A percentile compares a stretch with the other conserved stretches of the same genome.
phyloP scores from a whole-genome alignment of 2,329 filamentous ascomycete species.

The Emericellopsis cladophorae region DNA sequence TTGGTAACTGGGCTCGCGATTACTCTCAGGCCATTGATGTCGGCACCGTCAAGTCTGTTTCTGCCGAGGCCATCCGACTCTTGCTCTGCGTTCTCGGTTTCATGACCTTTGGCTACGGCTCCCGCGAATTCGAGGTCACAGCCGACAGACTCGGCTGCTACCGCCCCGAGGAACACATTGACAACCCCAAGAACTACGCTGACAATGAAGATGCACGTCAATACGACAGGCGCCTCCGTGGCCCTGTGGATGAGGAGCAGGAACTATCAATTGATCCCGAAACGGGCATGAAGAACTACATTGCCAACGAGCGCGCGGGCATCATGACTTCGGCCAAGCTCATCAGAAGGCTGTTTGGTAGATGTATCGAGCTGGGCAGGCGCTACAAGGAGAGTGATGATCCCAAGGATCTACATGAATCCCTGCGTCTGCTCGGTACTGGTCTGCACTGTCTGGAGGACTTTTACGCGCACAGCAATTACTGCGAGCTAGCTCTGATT shows the following conservation, averaged over 20 bases:
- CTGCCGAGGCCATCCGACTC: slow-evolving; percentile 80
- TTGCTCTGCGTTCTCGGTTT: slow-evolving; percentile 83
- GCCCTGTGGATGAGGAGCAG: slow-evolving; percentile 62
- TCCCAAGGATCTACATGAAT: slow-evolving; percentile 70
- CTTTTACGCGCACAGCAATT: slow-evolving; percentile 90
- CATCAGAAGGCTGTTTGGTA: slow-evolving; percentile 59
- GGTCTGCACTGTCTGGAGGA: slow-evolving; percentile 87
- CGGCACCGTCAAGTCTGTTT: slow-evolving; percentile 82
- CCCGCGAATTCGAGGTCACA: slow-evolving; percentile 74
- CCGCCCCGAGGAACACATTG: slow-evolving; percentile 61
- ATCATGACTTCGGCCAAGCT: slow-evolving; percentile 76
- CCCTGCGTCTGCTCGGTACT: slow-evolving; percentile 74
- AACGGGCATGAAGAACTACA: slow-evolving; percentile 85
- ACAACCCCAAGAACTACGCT: slow-evolving; percentile 79
- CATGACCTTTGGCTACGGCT: slow-evolving; percentile 77
- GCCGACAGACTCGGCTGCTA: slow-evolving; percentile 74
- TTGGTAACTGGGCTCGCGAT: slow-evolving; percentile 89
- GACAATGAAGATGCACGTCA: slow-evolving; percentile 76
- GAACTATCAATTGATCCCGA: slow-evolving; percentile 69
- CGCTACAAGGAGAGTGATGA: slow-evolving; percentile 47
- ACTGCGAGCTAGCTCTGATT: slow-evolving; percentile 75
- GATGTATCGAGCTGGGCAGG: slow-evolving; percentile 69
- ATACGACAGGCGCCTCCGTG: slow-evolving; percentile 72
- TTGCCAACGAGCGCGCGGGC: slow-evolving; percentile 66
- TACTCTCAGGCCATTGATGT: slow-evolving; percentile 93